These are phyloP conservation scores for Diddensiella caesifluorescens DNA, from an alignment of 805 yeast species.

Conservation along the genomic window DNA sequence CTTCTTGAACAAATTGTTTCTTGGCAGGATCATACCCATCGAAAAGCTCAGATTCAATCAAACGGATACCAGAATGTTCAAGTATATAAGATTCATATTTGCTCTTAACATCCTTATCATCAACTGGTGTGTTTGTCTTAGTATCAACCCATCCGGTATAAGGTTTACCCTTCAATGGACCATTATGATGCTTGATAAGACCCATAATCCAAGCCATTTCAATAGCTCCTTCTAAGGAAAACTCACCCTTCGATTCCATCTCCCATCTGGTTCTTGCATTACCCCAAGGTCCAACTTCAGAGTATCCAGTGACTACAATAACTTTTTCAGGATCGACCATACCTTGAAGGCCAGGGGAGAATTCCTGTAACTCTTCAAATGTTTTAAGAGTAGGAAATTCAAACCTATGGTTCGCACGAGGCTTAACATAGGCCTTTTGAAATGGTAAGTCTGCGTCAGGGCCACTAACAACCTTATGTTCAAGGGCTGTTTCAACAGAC, in stretches of 20 bases:
- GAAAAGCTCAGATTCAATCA: slow-evolving; percentile 93
- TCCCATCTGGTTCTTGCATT: slow-evolving; percentile 99
- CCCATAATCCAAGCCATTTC: slow-evolving; percentile 99
- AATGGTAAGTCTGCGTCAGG: slow-evolving; percentile 82
- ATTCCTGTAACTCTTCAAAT: slow-evolving; percentile 62
- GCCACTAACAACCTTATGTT: slow-evolving; percentile 81
- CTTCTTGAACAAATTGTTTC: slow-evolving; percentile 91
- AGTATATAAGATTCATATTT: slow-evolving; percentile 86
- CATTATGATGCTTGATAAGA: slow-evolving; percentile 89
- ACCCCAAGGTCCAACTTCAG: slow-evolving; percentile 99
- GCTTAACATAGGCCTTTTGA: slow-evolving; percentile 70
- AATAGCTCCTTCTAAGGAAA: slow-evolving; percentile 94
- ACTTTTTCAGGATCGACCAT: slow-evolving; percentile 87
- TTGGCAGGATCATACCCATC: slow-evolving; percentile 90
- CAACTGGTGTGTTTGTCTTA: slow-evolving; percentile 87
- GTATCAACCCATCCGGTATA: slow-evolving; percentile 98
- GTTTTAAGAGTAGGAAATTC: slow-evolving; percentile 86
- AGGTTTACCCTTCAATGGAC: slow-evolving; percentile 74
- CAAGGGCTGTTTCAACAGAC: slow-evolving; percentile 86
- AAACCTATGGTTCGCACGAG: slow-evolving; percentile 91
- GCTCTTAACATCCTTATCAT: slow-evolving; percentile 86
- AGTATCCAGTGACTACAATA: slow-evolving; percentile 93
- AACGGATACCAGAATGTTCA: slow-evolving; percentile 93
- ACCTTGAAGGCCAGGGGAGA: slow-evolving; percentile 71
- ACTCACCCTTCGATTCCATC: slow-evolving; percentile 93